A percentile compares a stretch with the other conserved stretches of the same genome.
phyloP scores from a whole-genome alignment of 108 stramenopile species.

The Nannochloropsis salina region DNA sequence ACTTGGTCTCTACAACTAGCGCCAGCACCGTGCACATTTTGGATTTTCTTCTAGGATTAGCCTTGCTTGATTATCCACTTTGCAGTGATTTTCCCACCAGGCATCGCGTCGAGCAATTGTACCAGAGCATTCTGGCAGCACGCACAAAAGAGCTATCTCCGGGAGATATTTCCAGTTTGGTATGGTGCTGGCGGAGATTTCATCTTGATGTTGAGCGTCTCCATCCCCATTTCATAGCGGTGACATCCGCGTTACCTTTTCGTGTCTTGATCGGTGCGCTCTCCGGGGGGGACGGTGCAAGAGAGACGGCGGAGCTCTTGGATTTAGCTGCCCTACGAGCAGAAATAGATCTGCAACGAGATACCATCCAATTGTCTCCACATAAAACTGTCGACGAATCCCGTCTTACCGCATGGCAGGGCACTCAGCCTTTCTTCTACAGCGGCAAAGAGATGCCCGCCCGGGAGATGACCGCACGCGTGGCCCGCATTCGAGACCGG shows the following conservation, averaged over 20 bases:
- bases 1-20: background rate
- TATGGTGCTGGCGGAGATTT: background rate
- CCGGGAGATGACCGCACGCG: background rate
- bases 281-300: background rate
- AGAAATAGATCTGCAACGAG: background rate
- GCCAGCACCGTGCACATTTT: background rate
- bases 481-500: background rate
- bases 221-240: background rate
- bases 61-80: background rate
- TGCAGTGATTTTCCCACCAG: no score
- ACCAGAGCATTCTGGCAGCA: background rate
- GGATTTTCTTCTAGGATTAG: background rate
- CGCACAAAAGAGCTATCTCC: background rate
- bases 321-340: background rate
- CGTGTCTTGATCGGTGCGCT: slow-evolving; percentile 16
- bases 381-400: slow-evolving; percentile 2
- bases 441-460: slow-evolving; percentile 11
- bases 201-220: background rate
- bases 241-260: background rate
- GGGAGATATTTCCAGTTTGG: background rate
- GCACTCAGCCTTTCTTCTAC: slow-evolving; percentile 8
- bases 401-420: slow-evolving; percentile 11
- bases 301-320: background rate
- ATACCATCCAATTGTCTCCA: background rate
- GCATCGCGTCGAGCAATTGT: background rate